phyloP scores from a whole-genome alignment of 805 yeast genomes.

The Metschnikowia similis region DNA sequence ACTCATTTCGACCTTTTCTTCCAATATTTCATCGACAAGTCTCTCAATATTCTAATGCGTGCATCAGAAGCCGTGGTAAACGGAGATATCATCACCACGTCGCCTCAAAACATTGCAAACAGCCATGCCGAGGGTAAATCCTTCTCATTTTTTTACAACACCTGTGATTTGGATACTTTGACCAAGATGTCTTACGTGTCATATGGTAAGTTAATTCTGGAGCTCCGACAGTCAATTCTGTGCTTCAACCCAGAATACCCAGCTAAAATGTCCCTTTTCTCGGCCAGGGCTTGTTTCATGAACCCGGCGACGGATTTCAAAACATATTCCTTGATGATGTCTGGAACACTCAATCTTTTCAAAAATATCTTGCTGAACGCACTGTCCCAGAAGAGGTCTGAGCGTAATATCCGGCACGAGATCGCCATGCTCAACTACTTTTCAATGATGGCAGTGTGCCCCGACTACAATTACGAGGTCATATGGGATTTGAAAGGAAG shows the following conservation, averaged over 20 bases:
- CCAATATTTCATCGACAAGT: constrained; percentile 35
- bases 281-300: constrained; percentile 33
- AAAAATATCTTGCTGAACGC: constrained; percentile 22
- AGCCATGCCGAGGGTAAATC: neutral
- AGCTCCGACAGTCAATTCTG: constrained; percentile 29
- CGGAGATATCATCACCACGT: constrained; percentile 12
- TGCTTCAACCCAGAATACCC: constrained; percentile 32
- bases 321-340: constrained; percentile 29
- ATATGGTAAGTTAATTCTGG: constrained; percentile 34
- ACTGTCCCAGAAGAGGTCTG: constrained; percentile 9
- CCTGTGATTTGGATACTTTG: constrained; percentile 25
- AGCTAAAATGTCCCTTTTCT: constrained; percentile 32
- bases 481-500: constrained; percentile 24
- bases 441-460: constrained; percentile 21
- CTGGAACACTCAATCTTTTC: constrained; percentile 33
- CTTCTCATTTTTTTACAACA: constrained; percentile 22
- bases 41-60: constrained; percentile 26
- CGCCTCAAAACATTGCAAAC: neutral
- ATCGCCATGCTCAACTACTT: constrained; percentile 22
- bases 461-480: constrained; percentile 33
- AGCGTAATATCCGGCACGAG: constrained; percentile 5
- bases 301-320: constrained; percentile 29
- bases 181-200: constrained; percentile 29
- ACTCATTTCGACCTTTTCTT: constrained; percentile 28
- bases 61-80: constrained; percentile 17